A percentile compares a stretch with the other conserved stretches of the same genome.
These are phyloP conservation scores for Aureobasidium sp. DNA, from an alignment of 2,329 filamentous ascomycete species.

Conservation along the genomic window DNA sequence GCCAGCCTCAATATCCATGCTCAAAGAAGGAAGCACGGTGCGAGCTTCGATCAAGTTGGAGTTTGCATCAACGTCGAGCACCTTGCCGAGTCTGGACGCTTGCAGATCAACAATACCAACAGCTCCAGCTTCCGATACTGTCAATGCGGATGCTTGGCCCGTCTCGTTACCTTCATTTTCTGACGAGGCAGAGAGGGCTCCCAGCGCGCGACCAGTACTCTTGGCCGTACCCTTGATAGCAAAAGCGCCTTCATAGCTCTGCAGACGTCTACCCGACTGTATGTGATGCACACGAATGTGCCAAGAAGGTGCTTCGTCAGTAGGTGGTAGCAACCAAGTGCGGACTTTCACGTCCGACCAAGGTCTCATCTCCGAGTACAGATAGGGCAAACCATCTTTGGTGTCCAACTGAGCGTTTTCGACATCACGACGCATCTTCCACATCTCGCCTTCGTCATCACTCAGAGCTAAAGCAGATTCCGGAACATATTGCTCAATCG, in stretches of 20 bases:
- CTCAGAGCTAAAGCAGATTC: conserved; percentile 70
- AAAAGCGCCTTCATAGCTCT: conserved; percentile 69
- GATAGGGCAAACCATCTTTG: conserved; percentile 48
- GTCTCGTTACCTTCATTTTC: conserved; percentile 37
- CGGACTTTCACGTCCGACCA: conserved; percentile 60
- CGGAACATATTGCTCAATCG: conserved; percentile 67
- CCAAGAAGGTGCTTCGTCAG: conserved; percentile 56
- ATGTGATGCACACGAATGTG: conserved; percentile 61
- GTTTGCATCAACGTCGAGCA: conserved; percentile 72
- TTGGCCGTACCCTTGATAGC: conserved; percentile 57
- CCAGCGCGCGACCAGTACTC: conserved; percentile 52
- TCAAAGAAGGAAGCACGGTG: conserved; percentile 64
- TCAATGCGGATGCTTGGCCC: conserved; percentile 31
- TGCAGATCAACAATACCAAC: conserved; percentile 45
- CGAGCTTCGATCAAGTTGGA: conserved; percentile 67
- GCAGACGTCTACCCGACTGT: conserved; percentile 51
- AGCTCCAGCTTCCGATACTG: conserved; percentile 43
- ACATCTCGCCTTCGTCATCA: conserved; percentile 69
- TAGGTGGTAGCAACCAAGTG: conserved; percentile 59
- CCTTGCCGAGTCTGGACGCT: conserved; percentile 48
- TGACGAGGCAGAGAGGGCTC: conserved; percentile 27
- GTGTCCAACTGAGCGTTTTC: conserved; percentile 56
- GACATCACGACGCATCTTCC: conserved; percentile 68
- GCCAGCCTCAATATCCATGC: conserved; percentile 52
- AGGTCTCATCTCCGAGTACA: conserved; percentile 64